Conservation (phyloP, 768 basidiomycete genomes). For the Suillus hirtellus region DNA sequence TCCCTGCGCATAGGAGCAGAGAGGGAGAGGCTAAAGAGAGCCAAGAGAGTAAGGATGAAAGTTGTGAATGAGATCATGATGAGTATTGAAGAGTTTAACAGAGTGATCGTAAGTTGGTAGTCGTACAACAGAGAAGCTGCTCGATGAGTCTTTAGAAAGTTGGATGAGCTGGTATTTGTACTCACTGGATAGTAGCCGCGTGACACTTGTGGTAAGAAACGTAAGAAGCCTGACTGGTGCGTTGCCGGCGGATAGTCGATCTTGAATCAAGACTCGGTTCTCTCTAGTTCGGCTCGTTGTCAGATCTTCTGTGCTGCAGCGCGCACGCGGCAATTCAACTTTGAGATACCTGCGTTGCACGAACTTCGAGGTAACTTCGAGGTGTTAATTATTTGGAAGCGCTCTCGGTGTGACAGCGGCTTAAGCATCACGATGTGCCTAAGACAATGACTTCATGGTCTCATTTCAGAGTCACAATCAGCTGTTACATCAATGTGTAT, state of each 20-base stretch:
- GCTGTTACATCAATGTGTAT: background rate
- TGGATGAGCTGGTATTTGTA: slow-evolving; percentile 15
- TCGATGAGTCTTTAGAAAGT: slow-evolving; percentile 1
- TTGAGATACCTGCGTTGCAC: background rate
- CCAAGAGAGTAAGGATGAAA: slow-evolving; percentile 18
- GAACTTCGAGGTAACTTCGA: background rate
- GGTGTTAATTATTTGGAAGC: slow-evolving; percentile 6
- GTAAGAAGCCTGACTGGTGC: slow-evolving; percentile 2
- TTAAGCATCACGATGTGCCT: background rate
- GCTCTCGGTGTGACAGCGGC: background rate
- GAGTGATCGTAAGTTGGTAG: slow-evolving; percentile 10
- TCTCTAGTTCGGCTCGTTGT: background rate
- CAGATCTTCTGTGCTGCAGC: slow-evolving; percentile 4
- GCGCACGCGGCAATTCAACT: background rate
- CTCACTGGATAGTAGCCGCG: background rate
- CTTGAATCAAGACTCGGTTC: background rate
- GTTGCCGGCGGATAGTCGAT: background rate
- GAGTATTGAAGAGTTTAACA: slow-evolving; percentile 8
- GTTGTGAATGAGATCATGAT: slow-evolving; percentile 17
- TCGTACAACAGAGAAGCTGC: slow-evolving; percentile 15
- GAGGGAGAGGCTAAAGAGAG: slow-evolving; percentile 16
- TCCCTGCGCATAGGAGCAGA: slow-evolving; percentile 19
- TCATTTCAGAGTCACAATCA: slow-evolving; percentile 5
- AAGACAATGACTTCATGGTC: slow-evolving; percentile 3
- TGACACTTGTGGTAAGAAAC: slow-evolving; percentile 2